These are phyloP conservation scores for Rickenella mellea DNA, from an alignment of 768 basidiomycete species.

Conservation along the genomic window DNA sequence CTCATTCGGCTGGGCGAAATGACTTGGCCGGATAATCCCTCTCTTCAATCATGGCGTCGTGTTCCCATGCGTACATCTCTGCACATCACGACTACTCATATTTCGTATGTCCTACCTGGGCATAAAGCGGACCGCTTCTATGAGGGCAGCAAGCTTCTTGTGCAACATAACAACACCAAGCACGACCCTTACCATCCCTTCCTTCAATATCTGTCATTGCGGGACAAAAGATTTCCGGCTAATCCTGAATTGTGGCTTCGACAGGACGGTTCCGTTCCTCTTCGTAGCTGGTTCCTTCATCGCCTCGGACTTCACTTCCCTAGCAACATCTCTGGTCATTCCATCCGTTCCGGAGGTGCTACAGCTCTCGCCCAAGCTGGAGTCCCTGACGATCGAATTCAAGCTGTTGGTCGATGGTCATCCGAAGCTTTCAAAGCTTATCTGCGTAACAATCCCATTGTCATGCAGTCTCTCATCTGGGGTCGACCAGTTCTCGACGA, in stretches of 20 bases:
- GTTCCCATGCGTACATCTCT: constrained; percentile 10
- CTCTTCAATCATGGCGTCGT: constrained; percentile 11
- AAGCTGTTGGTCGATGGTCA: constrained; percentile 12
- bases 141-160: constrained; percentile 11
- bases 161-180: too few species aligned
- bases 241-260: constrained; percentile 4
- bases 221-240: not conserved
- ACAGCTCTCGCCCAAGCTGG: constrained; percentile 9
- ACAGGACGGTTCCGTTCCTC: constrained; percentile 5
- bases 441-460: constrained; percentile 12
- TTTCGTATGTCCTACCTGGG: constrained; percentile 19
- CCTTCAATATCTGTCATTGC: constrained; percentile 3
- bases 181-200: not conserved
- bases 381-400: constrained; percentile 8
- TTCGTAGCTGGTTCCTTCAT: constrained; percentile 3
- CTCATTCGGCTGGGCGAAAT: constrained; percentile 21
- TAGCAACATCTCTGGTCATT: constrained; percentile 11
- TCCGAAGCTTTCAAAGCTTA: constrained; percentile 10
- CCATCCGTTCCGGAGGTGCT: constrained; percentile 13
- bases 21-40: constrained; percentile 9
- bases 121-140: constrained; percentile 29
- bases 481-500: too few species aligned
- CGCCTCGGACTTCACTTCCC: constrained; percentile 1
- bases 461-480: too few species aligned
- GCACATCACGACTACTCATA: not conserved